These are phyloP conservation scores for Lenwebbia sp. DNA, from an alignment of 345 rosid species.

Conservation along the genomic window DNA sequence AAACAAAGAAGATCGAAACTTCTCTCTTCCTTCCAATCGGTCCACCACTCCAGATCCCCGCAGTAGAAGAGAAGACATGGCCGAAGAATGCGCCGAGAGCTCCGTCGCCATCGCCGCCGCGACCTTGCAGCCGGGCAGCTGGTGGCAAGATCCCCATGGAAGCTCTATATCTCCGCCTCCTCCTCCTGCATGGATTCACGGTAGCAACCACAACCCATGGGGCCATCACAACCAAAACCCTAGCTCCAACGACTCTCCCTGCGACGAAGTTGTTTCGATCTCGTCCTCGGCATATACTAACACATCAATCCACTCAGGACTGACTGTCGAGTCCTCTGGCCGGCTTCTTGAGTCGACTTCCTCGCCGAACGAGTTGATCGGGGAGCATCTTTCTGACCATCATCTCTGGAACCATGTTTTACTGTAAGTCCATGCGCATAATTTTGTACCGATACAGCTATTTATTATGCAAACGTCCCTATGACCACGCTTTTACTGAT, in stretches of 20 bases:
- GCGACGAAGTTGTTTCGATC: slow-evolving; percentile 56
- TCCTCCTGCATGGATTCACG: slow-evolving; percentile 27
- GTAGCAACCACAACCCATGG: neutral
- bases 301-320: slow-evolving; percentile 55
- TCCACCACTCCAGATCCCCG: neutral
- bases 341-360: slow-evolving; percentile 20
- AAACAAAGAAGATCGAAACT: neutral
- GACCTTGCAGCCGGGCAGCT: slow-evolving; percentile 4
- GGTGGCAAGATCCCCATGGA: slow-evolving; percentile 63
- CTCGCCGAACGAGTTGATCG: slow-evolving; percentile 33
- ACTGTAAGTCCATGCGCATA: slow-evolving; percentile 33
- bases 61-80: slow-evolving; percentile 4
- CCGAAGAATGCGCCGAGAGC: slow-evolving; percentile 43
- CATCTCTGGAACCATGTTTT: slow-evolving; percentile 59
- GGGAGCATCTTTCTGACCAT: slow-evolving; percentile 45
- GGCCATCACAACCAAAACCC: slow-evolving; percentile 30
- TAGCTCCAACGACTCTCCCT: slow-evolving; percentile 28
- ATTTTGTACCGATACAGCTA: neutral
- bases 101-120: slow-evolving; percentile 20
- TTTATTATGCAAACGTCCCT: neutral
- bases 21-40: neutral
- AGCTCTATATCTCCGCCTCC: slow-evolving; percentile 14
- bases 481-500: neutral
- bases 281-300: slow-evolving; percentile 35
- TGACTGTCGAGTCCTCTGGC: slow-evolving; percentile 42